Percentiles rank a stretch among this genome's conserved stretches.
These are phyloP conservation scores for Salvia splendens DNA, from an alignment of 257 asterid species.

Conservation along the genomic window DNA sequence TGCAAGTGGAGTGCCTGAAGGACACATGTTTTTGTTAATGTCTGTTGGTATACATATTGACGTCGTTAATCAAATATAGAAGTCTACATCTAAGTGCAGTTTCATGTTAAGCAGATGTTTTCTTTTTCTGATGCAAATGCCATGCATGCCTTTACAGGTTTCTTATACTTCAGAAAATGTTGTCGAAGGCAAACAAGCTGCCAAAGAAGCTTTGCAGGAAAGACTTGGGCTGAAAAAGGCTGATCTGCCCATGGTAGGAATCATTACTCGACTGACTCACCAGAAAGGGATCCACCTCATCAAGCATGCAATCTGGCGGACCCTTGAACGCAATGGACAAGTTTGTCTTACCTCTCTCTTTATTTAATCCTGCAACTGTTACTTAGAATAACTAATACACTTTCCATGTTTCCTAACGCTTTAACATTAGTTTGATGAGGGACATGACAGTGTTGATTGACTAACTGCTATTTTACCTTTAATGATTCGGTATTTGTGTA, in stretches of 20 bases:
- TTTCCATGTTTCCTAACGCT: neutral
- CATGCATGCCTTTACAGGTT: conserved; percentile 50
- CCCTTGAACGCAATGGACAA: conserved; percentile 91
- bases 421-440: neutral
- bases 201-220: conserved; percentile 91
- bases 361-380: conserved; percentile 11
- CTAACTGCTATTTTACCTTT: conserved; percentile 1
- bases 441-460: neutral
- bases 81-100: conserved; percentile 8
- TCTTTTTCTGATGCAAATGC: conserved; percentile 34
- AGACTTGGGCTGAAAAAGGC: conserved; percentile 72
- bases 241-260: conserved; percentile 85
- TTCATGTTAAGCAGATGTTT: conserved; percentile 4
- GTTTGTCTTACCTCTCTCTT: conserved; percentile 41
- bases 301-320: conserved; percentile 94
- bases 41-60: neutral
- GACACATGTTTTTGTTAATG: conserved; percentile 4
- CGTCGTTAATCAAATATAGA: conserved; percentile 13
- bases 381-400: neutral
- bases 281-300: conserved; percentile 98
- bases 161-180: conserved; percentile 87
- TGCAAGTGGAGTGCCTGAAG: neutral
- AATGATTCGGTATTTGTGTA: neutral
- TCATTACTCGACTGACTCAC: conserved; percentile 92
- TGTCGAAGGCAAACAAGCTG: conserved; percentile 90